Evolutionary conservation across 1,284 basidiomycete genomes (phyloP).

Genomic region (Malassezia dermatis): DNA sequence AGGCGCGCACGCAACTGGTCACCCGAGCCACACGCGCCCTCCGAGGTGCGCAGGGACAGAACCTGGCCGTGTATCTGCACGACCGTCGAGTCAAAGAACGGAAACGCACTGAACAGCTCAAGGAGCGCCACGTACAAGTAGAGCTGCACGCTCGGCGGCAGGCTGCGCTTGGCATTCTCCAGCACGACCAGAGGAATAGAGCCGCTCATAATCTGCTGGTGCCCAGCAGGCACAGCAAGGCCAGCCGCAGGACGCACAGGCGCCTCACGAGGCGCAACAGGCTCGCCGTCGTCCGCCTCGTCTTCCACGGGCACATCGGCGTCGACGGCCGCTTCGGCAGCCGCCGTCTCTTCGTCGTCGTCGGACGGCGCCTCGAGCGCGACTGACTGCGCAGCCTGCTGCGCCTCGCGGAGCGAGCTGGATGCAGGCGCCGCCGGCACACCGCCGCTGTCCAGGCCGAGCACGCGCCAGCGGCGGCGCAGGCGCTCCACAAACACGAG

Average conservation of each 20-base stretch:
- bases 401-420: neutral
- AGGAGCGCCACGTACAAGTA: constrained; percentile 25
- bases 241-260: constrained; percentile 1
- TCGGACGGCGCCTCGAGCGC: constrained; percentile 13
- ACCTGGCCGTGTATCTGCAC: constrained; percentile 1
- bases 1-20: constrained; percentile 24
- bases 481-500: constrained; percentile 75
- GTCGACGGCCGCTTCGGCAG: constrained; percentile 18
- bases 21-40: constrained; percentile 17
- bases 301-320: constrained; percentile 8
- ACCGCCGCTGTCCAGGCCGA: constrained; percentile 55
- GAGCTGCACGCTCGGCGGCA: constrained; percentile 29
- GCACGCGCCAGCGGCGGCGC: constrained; percentile 66
- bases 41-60: neutral
- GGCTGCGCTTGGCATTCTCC: constrained; percentile 20
- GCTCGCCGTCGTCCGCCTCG: constrained; percentile 5
- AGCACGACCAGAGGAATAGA: constrained; percentile 32
- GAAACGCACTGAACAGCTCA: constrained; percentile 28
- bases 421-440: constrained; percentile 1
- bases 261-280: constrained; percentile 16
- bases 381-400: constrained; percentile 4
- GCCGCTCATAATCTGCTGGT: constrained; percentile 29
- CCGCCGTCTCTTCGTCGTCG: constrained; percentile 18
- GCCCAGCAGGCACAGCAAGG: constrained; percentile 22
- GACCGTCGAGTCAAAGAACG: constrained; percentile 24